phyloP scores from a whole-genome alignment of 768 basidiomycete species.

The Xerocomus spinulosus region DNA sequence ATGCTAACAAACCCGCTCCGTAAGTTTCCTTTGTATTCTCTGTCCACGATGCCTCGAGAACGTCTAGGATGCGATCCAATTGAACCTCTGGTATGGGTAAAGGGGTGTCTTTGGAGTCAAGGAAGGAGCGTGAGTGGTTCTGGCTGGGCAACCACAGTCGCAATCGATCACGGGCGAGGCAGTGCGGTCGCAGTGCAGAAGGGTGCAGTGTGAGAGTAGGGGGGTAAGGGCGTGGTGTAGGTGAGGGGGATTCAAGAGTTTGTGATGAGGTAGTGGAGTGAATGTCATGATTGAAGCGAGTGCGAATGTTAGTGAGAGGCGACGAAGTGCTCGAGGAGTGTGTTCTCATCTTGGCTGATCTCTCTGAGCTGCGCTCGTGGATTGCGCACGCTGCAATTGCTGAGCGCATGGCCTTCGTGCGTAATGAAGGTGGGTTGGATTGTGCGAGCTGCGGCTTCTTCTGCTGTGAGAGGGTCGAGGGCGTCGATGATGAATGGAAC shows the following conservation, averaged over 20 bases:
- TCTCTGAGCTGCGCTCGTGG: no score
- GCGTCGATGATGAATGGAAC: conserved; percentile 3
- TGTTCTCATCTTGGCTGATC: no score
- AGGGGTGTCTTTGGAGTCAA: background rate
- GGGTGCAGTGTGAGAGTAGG: background rate
- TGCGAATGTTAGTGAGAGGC: background rate
- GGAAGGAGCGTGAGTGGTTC: background rate
- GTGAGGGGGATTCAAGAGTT: background rate
- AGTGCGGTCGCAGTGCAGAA: background rate
- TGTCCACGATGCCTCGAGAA: background rate
- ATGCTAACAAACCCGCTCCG: background rate
- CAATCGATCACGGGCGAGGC: background rate
- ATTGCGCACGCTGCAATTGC: no score
- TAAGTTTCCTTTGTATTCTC: conserved; percentile 1
- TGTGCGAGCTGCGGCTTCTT: background rate
- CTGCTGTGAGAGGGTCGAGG: background rate
- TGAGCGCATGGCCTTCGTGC: no score
- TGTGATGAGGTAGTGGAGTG: background rate
- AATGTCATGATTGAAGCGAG: background rate
- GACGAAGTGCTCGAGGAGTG: no score
- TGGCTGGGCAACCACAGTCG: background rate
- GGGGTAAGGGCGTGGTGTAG: background rate
- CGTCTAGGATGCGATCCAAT: background rate
- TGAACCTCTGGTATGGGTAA: background rate
- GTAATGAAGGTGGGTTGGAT: background rate